phyloP scores from a whole-genome alignment of 176 grass and related monocot genomes.

The Lolium rigidum region DNA sequence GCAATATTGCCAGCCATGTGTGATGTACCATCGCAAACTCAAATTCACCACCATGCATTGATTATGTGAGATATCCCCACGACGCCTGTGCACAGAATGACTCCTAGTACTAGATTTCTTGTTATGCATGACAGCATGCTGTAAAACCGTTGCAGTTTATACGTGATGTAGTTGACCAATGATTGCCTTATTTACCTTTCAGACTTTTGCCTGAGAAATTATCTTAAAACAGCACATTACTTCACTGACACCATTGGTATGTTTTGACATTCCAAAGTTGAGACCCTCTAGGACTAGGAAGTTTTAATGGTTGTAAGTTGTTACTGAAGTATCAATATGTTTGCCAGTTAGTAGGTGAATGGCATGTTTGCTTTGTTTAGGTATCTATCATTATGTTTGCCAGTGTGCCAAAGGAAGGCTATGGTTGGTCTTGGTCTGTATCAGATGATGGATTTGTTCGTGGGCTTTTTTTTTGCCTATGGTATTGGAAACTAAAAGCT shows the following conservation, averaged over 20 bases:
- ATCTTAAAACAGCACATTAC: conserved; percentile 24
- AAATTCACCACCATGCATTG: conserved; percentile 9
- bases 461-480: background rate
- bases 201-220: background rate
- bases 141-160: background rate
- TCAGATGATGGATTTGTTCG: background rate
- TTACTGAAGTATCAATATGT: background rate
- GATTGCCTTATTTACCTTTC: background rate
- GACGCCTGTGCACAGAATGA: background rate
- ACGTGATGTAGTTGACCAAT: background rate
- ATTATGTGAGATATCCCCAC: background rate
- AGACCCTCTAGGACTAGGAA: background rate
- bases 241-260: background rate
- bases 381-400: background rate
- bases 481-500: background rate
- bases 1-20: background rate
- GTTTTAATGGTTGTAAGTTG: conserved; percentile 15
- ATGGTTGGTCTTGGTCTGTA: background rate
- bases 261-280: conserved; percentile 10
- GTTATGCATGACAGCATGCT: conserved; percentile 9
- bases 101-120: background rate
- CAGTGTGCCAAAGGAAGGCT: background rate
- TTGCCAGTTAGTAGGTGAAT: background rate
- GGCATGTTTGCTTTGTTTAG: background rate
- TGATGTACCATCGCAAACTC: background rate